Conservation (phyloP, 495 filamentous ascomycete species). For the Hypoxylon crocopeplum region DNA sequence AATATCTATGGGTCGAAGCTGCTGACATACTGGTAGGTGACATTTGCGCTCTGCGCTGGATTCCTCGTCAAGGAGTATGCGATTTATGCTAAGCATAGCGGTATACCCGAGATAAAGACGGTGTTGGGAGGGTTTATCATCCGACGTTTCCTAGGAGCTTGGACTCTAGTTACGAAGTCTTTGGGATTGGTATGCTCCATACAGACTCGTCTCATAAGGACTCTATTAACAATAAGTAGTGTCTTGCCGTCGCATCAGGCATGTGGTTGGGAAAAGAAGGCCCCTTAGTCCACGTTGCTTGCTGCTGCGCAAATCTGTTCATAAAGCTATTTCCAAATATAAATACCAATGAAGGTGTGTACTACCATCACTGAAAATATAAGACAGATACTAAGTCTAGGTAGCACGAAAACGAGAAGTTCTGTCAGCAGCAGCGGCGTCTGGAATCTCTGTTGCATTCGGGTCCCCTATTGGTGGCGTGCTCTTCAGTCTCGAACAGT, state of each 20-base stretch:
- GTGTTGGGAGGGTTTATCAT: slow-evolving; percentile 95
- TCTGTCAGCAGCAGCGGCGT: slow-evolving; percentile 90
- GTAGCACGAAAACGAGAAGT: slow-evolving; percentile 92
- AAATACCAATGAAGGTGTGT: slow-evolving; percentile 83
- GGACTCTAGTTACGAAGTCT: slow-evolving; percentile 92
- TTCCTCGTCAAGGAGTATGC: slow-evolving; percentile 84
- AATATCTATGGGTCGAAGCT: background rate
- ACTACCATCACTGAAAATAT: background rate
- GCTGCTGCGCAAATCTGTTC: slow-evolving; percentile 94
- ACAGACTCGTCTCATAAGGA: background rate
- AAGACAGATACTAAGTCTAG: slow-evolving; percentile 23
- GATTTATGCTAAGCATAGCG: slow-evolving; percentile 90
- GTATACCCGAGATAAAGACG: slow-evolving; percentile 98
- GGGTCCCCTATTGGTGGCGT: slow-evolving; percentile 95
- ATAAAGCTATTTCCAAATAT: slow-evolving; percentile 89
- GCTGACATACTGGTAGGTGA: slow-evolving; percentile 59
- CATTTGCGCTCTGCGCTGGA: slow-evolving; percentile 81
- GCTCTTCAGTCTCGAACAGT: slow-evolving; percentile 92
- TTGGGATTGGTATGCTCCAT: slow-evolving; percentile 75
- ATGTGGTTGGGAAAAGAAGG: slow-evolving; percentile 99
- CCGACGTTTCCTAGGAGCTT: slow-evolving; percentile 85
- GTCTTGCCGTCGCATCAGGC: slow-evolving; percentile 91
- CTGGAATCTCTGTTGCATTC: slow-evolving; percentile 96
- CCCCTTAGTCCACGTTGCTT: slow-evolving; percentile 95
- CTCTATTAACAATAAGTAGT: slow-evolving; percentile 57